Percentiles rank a stretch among this genome's conserved stretches.
Conservation (phyloP, 83 land plant genomes). For the Picea mariana region DNA sequence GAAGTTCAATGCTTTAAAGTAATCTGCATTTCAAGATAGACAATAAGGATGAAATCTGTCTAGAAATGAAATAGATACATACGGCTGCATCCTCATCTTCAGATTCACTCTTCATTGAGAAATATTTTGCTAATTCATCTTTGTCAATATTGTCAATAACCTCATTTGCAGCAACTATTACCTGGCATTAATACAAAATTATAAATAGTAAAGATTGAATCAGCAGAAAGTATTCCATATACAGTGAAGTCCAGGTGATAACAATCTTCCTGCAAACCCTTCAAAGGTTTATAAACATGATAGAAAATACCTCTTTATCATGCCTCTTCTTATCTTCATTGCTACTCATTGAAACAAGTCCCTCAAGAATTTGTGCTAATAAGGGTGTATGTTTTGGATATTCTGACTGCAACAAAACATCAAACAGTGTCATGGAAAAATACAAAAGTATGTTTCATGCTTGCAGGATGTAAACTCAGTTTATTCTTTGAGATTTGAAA, state of each 20-base stretch:
- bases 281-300: not conserved
- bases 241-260: not conserved
- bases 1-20: not conserved
- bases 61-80: conserved; percentile 1
- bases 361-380: conserved; percentile 58
- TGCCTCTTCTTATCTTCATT: conserved; percentile 35
- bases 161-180: conserved; percentile 67
- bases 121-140: conserved; percentile 67
- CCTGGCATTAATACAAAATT: conserved; percentile 28
- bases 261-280: not conserved
- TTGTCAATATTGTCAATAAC: conserved; percentile 60
- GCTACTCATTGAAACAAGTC: conserved; percentile 32
- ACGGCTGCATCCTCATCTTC: conserved; percentile 76
- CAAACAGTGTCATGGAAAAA: not conserved
- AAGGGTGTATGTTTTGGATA: conserved; percentile 61
- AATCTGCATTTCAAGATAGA: not conserved
- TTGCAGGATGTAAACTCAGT: not conserved
- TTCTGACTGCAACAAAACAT: conserved; percentile 42
- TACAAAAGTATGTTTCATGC: not conserved
- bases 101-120: conserved; percentile 59
- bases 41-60: not conserved
- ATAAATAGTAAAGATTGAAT: not conserved
- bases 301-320: conserved; percentile 34
- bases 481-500: not conserved
- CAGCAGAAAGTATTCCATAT: conserved; percentile 10